Conservation (phyloP, 305 asterid genomes). For the Plantago coronopus region DNA sequence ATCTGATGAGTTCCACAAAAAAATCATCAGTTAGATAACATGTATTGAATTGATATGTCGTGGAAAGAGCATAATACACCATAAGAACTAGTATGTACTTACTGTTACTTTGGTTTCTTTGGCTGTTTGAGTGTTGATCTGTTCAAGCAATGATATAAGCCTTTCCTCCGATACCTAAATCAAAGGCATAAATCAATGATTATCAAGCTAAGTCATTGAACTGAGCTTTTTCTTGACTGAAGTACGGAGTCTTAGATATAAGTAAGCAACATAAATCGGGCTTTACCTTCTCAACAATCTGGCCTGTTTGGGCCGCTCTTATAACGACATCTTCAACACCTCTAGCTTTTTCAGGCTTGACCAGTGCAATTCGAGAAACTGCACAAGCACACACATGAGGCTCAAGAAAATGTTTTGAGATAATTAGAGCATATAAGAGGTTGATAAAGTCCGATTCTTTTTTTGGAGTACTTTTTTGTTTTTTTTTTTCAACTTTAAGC, state of each 20-base stretch:
- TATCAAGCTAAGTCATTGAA: not conserved
- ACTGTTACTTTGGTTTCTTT: slow-evolving; percentile 95
- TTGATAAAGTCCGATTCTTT: not conserved
- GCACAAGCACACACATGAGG: slow-evolving; percentile 16
- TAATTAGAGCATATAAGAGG: not conserved
- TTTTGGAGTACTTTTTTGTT: too few species aligned
- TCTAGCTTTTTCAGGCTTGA: slow-evolving; percentile 95
- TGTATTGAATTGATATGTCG: not conserved
- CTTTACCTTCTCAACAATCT: slow-evolving; percentile 76
- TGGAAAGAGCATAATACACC: not conserved
- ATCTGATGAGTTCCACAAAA: slow-evolving; percentile 41
- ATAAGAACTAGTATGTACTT: slow-evolving; percentile 32
- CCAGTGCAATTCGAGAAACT: slow-evolving; percentile 96
- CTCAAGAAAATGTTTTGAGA: too few species aligned
- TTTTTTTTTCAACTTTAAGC: not conserved
- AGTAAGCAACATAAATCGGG: slow-evolving; percentile 8
- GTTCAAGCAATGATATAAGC: slow-evolving; percentile 86
- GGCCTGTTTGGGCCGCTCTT: slow-evolving; percentile 86
- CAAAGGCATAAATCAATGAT: slow-evolving; percentile 7
- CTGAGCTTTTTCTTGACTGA: too few species aligned
- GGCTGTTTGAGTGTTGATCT: slow-evolving; percentile 84
- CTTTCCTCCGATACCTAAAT: slow-evolving; percentile 81
- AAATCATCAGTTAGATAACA: slow-evolving; percentile 7
- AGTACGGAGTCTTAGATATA: not conserved
- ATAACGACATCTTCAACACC: slow-evolving; percentile 94